phyloP scores from a whole-genome alignment of 257 asterid genomes.

The Echium plantagineum region DNA sequence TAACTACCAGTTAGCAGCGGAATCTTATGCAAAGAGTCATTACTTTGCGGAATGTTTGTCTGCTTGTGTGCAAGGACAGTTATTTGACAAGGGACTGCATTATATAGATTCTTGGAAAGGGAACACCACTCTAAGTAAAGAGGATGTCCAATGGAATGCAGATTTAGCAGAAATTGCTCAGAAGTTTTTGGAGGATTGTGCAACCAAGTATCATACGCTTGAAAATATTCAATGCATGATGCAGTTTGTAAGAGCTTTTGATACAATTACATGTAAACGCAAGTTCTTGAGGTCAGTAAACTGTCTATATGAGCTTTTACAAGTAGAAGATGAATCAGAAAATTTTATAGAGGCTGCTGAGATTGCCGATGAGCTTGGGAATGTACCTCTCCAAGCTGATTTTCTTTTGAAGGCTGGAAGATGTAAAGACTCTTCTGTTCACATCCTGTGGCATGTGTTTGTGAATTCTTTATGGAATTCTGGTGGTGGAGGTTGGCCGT shows the following conservation, averaged over 20 bases:
- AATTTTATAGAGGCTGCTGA: conserved; percentile 48
- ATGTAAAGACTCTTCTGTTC: conserved; percentile 21
- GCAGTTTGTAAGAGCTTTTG: conserved; percentile 41
- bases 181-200: conserved; percentile 37
- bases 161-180: conserved; percentile 25
- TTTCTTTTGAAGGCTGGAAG: conserved; percentile 23
- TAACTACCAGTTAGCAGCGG: conserved; percentile 29
- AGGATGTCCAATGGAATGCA: conserved; percentile 7
- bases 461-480: conserved; percentile 34
- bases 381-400: conserved; percentile 31
- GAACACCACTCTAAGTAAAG: conserved; percentile 11
- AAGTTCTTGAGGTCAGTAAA: conserved; percentile 30
- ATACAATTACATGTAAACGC: conserved; percentile 28
- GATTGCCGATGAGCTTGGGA: conserved; percentile 30
- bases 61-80: conserved; percentile 32
- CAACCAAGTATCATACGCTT: conserved; percentile 17
- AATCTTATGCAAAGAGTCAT: conserved; percentile 32
- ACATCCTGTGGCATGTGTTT: conserved; percentile 24
- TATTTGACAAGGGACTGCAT: conserved; percentile 32
- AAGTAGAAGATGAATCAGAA: conserved; percentile 41
- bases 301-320: conserved; percentile 35
- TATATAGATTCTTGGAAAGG: conserved; percentile 48
- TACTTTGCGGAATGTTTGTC: conserved; percentile 37
- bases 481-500: conserved; percentile 42
- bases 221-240: conserved; percentile 29